Evolutionary conservation across 768 basidiomycete genomes (phyloP), one percentile per base, ranked within the genome.

Genomic region (Auricularia cornea): DNA sequence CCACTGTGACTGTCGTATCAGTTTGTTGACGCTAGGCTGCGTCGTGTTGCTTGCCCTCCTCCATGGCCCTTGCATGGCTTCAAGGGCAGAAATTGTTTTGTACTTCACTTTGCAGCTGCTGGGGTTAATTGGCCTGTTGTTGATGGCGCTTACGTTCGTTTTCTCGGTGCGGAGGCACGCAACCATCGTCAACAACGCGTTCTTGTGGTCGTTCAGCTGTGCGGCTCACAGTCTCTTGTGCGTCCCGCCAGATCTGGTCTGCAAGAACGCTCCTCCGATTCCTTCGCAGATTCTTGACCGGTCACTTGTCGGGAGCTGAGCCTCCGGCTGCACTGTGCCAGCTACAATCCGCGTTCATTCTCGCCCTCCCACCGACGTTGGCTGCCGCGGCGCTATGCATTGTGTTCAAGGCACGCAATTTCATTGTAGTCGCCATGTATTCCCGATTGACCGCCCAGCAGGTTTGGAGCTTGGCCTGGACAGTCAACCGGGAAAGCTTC

Each of bases 381-480:
- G 31, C 41, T 51, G 16, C 30, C 28, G 41, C 52, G n/a, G 61
- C 61, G 30, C 48, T 62, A 26, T 62, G 41, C 31, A 30, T 62
- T 30, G 61, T 62, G 28, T 51, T 62, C 31, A 62, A 40, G 28
- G 61, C 51, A 30, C n/a, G 61, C 52, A 26, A 6, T 26, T 6
- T 51, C 16, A 51, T 51, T 26, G 30, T n/a, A 31, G 23, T 20
- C 26, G 16, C 26, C 26, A n/a, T 8, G 33, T 10, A 11, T 10
- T 35, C 60, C 48, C 18, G 48, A 16, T n/a, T 8, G 14, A 12
- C 26, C 30, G 23, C 26, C 16, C 32, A 14, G 23, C 28, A 62
- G 61, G 61, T 62, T 16, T 62, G 61, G 61, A 44, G 61, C 30
- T 30, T 62, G 44, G 61, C 61, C 29, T 62, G 61, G 61, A 30